phyloP scores from a whole-genome alignment of 2,329 filamentous ascomycete species.

The Zalaria sp. region DNA sequence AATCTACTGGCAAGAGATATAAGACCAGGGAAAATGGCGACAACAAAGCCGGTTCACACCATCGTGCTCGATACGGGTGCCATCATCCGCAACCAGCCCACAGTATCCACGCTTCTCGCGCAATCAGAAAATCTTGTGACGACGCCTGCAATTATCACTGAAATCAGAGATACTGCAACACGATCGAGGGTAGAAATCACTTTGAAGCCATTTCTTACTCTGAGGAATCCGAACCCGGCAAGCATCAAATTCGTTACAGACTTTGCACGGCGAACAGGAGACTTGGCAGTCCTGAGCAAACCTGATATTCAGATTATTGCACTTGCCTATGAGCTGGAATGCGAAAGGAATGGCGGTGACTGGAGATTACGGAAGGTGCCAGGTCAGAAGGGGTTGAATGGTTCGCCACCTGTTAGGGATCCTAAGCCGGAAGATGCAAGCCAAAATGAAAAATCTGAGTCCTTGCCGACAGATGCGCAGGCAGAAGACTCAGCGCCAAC shows the following conservation, averaged over 20 bases:
- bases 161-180: conserved; percentile 76
- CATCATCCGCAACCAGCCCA: conserved; percentile 83
- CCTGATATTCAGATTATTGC: conserved; percentile 85
- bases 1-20: too few relatives aligned
- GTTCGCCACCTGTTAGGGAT: conserved; percentile 41
- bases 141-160: conserved; percentile 69
- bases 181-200: conserved; percentile 70
- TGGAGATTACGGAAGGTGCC: conserved; percentile 70
- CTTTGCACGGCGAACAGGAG: conserved; percentile 81
- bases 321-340: conserved; percentile 86
- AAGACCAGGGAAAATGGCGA: conserved; percentile 12
- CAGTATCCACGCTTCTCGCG: conserved; percentile 65
- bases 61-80: conserved; percentile 85
- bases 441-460: not conserved
- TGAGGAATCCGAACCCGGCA: conserved; percentile 58
- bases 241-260: conserved; percentile 69
- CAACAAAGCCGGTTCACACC: conserved; percentile 58
- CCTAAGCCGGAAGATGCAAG: conserved; percentile 1
- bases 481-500: conserved; percentile 1
- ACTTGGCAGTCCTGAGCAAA: conserved; percentile 72
- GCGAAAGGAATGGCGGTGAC: conserved; percentile 77
- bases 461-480: too few relatives aligned
- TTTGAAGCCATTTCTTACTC: conserved; percentile 68
- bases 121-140: conserved; percentile 69
- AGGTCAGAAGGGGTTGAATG: conserved; percentile 65